Conservation (phyloP, 2,329 filamentous ascomycete species). For the Pseudocercospora fijiensis region DNA sequence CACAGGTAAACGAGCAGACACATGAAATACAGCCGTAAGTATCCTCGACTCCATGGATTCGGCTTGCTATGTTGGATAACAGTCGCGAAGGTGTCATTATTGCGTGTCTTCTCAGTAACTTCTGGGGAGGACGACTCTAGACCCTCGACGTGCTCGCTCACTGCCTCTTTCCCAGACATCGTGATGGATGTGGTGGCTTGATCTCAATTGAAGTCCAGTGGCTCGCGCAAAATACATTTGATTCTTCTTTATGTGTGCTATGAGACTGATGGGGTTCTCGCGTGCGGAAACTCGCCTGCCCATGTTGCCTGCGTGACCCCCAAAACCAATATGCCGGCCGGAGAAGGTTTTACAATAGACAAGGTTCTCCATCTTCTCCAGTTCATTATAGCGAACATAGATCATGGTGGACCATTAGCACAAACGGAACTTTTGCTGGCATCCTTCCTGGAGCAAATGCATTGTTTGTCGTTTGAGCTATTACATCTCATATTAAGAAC, state of each 20-base stretch:
- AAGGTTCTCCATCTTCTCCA: background rate
- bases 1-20: constrained; percentile 36
- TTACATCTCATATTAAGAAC: no score
- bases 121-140: background rate
- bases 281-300: background rate
- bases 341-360: background rate
- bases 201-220: background rate
- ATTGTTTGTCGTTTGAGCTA: no score
- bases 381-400: background rate
- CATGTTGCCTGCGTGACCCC: background rate
- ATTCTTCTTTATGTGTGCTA: background rate
- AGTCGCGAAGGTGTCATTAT: background rate
- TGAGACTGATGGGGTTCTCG: background rate
- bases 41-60: constrained; percentile 29
- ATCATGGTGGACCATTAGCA: background rate
- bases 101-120: background rate
- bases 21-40: constrained; percentile 29
- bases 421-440: no score
- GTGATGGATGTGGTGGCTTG: background rate
- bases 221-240: background rate
- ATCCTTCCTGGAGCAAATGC: no score
- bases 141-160: background rate
- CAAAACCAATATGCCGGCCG: background rate
- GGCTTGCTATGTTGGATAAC: background rate
- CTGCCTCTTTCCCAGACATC: background rate